Base-by-base conservation (phyloP, 805 yeast species). In the Metschnikowia picachoensis region DNA sequence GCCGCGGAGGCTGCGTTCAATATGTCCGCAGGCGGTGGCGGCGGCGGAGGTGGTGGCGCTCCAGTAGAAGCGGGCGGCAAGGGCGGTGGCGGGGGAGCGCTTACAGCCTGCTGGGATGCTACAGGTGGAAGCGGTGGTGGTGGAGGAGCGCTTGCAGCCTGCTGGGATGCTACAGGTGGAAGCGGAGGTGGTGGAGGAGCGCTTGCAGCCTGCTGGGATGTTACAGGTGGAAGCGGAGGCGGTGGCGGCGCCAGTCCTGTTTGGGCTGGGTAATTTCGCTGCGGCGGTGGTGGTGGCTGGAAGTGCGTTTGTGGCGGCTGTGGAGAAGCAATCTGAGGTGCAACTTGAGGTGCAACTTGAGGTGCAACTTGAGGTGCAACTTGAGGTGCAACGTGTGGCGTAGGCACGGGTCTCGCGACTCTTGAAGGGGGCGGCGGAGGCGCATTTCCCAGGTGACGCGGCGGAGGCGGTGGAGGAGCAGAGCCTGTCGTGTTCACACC, bases 391-490 rank as follows among this genome's bases (percentile, higher is more conserved):
- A 60, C 49, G 35, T 52, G 35, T 5, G 40, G 46, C 9, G 56
- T 46, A 13, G 60, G 52, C 3, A 50, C 50, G 1, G 53, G 56
- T 29, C 56, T 43, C 4, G 57, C 45, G 8, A 58, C 56, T 45
- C 68, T 52, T 27, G 66, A 59, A 12, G 70, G 69, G 4, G 69
- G 68, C 2, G 67, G 65, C 14, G 70, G 69, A 2, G 67, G 61
- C 9, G 56, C 43, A 12, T 17, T 35, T 14, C 43, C 47, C n/a
- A 44, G 17, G 25, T 50, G 49, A 14, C 64, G 62, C 29, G 60
- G 62, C 13, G 57, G 61, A 3, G 57, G 46, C 48, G 50, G 37
- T 48, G 57, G 30, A 3, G 44, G 35, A 15, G 43, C 37, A 4
- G 31, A 13, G 6, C 25, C 30, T 15, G 41, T n/a, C 33, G 14